Evolutionary conservation across 1,284 basidiomycete species (phyloP), one percentile per base, ranked within the genome.

Genomic region (Boletus mariae): DNA sequence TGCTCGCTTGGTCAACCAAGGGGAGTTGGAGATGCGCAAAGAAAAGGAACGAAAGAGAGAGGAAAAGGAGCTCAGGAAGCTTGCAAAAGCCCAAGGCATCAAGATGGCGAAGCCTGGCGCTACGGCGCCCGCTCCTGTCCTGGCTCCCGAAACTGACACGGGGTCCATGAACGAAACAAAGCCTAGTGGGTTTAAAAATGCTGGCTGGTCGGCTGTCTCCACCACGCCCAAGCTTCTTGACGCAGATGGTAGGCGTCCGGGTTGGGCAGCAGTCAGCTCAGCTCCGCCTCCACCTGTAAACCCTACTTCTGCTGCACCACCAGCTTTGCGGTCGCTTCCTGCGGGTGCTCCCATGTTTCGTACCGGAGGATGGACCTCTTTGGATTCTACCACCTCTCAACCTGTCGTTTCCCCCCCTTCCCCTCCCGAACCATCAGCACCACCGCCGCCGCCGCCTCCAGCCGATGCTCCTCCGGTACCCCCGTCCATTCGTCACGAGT

Each of bases 11-110:
- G 80, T 77, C 55, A 75, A 79, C 20, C 74, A 80, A 63, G 84
- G 80, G 51, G 87, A 87, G 53, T 60, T 83, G 31, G 84, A 87
- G 58, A 84, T 78, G 64, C 78, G 87, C 42, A 87, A 87, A 64
- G 89, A 91, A 71, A 91, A 90, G 70, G 89, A 92, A 67, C 77
- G 85, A 11, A 88, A 84, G 67, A 78, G 88, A 35, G 88, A 92
- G 69, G 87, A 90, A 66, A 89, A 85, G 67, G 87, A 91, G 62
- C 75, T 91, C 29, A 75, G 85, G 52, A 90, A 90, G 68, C 80
- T 90, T 35, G 88, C 89, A 10, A 85, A 82, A 53, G 88, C 90
- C 1, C 82, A 80, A 38, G 89, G 90, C 5, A 80, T 91, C 60
- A 87, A 80, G 68, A 80, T 90, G 71, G 65, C 78, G 0, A 85